Conservation (phyloP, 768 basidiomycete species). For the Macrocybe gigantea region DNA sequence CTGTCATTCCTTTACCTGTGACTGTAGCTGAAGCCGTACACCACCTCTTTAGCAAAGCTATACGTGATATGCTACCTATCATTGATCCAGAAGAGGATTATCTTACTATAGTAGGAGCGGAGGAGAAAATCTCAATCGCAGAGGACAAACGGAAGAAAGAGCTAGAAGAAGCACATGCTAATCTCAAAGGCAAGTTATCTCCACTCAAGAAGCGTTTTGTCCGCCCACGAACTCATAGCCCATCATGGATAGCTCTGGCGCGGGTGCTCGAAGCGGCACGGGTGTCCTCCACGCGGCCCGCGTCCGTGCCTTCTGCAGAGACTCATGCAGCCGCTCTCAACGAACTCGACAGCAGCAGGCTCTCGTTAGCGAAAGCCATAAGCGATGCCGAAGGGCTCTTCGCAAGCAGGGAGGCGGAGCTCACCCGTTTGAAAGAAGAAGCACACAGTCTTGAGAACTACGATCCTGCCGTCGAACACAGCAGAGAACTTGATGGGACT, state of each 20-base stretch:
- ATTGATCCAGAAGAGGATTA: constrained; percentile 80
- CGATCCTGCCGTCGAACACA: constrained; percentile 71
- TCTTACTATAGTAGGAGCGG: constrained; percentile 65
- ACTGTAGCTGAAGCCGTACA: neutral
- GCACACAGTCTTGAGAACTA: constrained; percentile 54
- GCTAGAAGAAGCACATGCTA: constrained; percentile 58
- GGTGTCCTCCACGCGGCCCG: constrained; percentile 62
- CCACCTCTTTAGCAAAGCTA: constrained; percentile 45
- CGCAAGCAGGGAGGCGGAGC: constrained; percentile 65
- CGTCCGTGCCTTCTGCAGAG: constrained; percentile 61
- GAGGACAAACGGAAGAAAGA: constrained; percentile 59
- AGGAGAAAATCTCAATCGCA: constrained; percentile 59
- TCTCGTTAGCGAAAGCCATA: constrained; percentile 70
- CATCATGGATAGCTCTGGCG: constrained; percentile 44
- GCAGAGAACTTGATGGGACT: constrained; percentile 60
- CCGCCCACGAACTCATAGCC: neutral
- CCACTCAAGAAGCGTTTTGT: neutral
- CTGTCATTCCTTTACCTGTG: neutral
- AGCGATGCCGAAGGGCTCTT: constrained; percentile 64
- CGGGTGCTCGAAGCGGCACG: constrained; percentile 64
- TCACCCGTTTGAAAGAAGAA: constrained; percentile 62
- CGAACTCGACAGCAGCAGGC: constrained; percentile 53
- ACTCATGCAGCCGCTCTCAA: constrained; percentile 57
- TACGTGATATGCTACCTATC: constrained; percentile 63
- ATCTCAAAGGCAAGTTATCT: constrained; percentile 48